Evolutionary conservation across 2,329 filamentous ascomycete species (phyloP), one percentile per base, ranked within the genome.

Genomic region (Fusarium fracticaudum): DNA sequence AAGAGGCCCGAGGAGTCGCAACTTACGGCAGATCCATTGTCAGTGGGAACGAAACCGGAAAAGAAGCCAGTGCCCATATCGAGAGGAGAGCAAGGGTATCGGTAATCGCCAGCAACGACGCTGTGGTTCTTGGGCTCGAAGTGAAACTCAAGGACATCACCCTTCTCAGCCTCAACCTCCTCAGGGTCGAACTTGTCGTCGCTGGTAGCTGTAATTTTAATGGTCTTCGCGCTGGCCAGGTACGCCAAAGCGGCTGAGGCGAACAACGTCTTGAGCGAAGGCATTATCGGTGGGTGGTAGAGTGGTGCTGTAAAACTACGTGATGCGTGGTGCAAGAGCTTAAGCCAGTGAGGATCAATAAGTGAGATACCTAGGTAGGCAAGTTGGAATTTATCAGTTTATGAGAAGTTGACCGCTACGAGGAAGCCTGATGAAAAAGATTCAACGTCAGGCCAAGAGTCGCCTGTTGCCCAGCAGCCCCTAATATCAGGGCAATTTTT

Each of bases 41-140:
- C 72, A 5, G 78, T 78, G 48, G 75, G 64, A 29, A 84, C 55
- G 67, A 81, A 81, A 38, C 82, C 82, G 22, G 83, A 84, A 71
- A 81, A 84, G 76, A 84, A 84, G 10, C 82, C 81, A n/a, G 70
- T 77, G 57, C 79, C 79, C 24, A 79, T 41, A 35, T 79, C 67
- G 17, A 81, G 40, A 29, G 82, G 80, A 33, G 78, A 77, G 74
- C 83, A 84, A n/a, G 82, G 80, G 55, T 79, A 78, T 17, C 76
- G 64, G 70, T 82, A 84, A 71, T 78, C 78, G 35, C 82, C 82
- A 43, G 77, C 74, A 26, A 82, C 82, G 20, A 84, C 81, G 62
- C 81, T 83, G 79, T 84, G 83, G 64, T 84, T 82, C 64, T 77
- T 74, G 24, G 80, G 71, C 59, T 81, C 76, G 41, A 84, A 84